A percentile compares a stretch with the other conserved stretches of the same genome.
phyloP scores from a whole-genome alignment of 1,139 yeast genomes.

The Kodamaea sp. region DNA sequence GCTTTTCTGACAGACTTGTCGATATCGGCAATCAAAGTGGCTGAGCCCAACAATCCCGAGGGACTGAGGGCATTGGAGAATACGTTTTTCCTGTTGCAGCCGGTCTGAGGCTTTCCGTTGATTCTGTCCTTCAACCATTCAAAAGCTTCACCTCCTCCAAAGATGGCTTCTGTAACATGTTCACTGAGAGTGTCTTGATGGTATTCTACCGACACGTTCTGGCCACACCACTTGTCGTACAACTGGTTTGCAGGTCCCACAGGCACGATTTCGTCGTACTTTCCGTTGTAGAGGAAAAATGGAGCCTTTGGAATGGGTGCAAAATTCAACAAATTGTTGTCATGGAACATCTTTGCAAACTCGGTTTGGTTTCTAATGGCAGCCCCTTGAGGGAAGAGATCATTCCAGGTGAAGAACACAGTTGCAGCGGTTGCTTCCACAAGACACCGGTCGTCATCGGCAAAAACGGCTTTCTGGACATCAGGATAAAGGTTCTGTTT shows the following conservation, averaged over 20 bases:
- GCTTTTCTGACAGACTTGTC: too few relatives aligned
- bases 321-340: neutral
- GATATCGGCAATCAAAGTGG: too few relatives aligned
- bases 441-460: too few relatives aligned
- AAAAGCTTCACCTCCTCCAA: slow-evolving; percentile 19
- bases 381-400: too few relatives aligned
- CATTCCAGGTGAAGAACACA: too few relatives aligned
- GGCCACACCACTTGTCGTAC: slow-evolving; percentile 32
- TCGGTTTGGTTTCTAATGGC: too few relatives aligned
- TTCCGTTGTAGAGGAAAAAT: slow-evolving; percentile 35
- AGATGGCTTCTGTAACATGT: slow-evolving; percentile 14
- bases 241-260: slow-evolving; percentile 23
- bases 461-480: too few relatives aligned
- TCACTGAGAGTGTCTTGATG: slow-evolving; percentile 16
- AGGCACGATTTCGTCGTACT: slow-evolving; percentile 32
- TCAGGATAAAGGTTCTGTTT: too few relatives aligned
- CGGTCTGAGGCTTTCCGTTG: neutral
- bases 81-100: slow-evolving; percentile 1
- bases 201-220: neutral
- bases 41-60: too few relatives aligned
- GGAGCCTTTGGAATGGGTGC: slow-evolving; percentile 29
- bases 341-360: too few relatives aligned
- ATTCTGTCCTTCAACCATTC: slow-evolving; percentile 14
- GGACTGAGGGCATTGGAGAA: too few relatives aligned
- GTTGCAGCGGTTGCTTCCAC: too few relatives aligned